Evolutionary conservation across 768 basidiomycete genomes (phyloP).

Genomic region (Trametes coccinea): DNA sequence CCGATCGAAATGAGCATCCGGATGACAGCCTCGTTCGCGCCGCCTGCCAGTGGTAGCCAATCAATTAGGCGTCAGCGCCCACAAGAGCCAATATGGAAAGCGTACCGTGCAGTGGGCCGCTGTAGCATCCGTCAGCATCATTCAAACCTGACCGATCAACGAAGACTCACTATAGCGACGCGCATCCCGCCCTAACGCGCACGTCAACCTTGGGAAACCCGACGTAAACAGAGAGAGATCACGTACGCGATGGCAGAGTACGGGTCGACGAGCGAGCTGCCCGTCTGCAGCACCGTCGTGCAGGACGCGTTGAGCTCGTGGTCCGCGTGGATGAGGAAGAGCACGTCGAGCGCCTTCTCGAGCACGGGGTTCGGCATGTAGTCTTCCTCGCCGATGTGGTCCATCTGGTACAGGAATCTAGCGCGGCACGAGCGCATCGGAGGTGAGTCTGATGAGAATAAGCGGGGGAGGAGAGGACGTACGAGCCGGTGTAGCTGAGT

Average conservation of each 20-base stretch:
- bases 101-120: slow-evolving; percentile 71
- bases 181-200: slow-evolving; percentile 70
- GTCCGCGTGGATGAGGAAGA: slow-evolving; percentile 88
- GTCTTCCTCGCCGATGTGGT: slow-evolving; percentile 70
- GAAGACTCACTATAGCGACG: slow-evolving; percentile 75
- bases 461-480: too few relatives aligned
- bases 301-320: slow-evolving; percentile 88
- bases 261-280: slow-evolving; percentile 87
- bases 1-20: slow-evolving; percentile 91
- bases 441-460: neutral
- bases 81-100: neutral
- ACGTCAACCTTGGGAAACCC: too few relatives aligned
- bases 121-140: slow-evolving; percentile 28
- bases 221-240: neutral
- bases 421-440: neutral
- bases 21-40: slow-evolving; percentile 93
- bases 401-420: slow-evolving; percentile 92
- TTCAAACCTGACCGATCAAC: too few relatives aligned
- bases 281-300: slow-evolving; percentile 86
- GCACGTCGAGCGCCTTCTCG: slow-evolving; percentile 81
- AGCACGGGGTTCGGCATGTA: slow-evolving; percentile 84
- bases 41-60: slow-evolving; percentile 45
- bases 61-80: neutral
- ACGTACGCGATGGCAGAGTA: slow-evolving; percentile 79
- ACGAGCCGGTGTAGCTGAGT: slow-evolving; percentile 81